Conservation (phyloP, 768 basidiomycete species). For the Lyophyllum shimeji region DNA sequence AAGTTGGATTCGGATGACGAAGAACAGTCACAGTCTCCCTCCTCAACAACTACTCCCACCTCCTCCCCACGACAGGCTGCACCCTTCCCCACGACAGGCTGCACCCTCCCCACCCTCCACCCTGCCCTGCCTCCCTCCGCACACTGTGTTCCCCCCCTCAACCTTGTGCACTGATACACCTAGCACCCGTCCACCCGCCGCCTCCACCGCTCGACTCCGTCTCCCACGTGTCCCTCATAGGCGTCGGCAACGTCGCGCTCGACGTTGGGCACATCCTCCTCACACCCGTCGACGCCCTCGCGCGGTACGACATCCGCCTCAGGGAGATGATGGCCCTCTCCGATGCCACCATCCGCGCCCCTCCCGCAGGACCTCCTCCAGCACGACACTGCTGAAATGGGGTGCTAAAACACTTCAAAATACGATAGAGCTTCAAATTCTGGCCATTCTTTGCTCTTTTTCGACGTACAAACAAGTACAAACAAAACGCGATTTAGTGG, state of each 20-base stretch:
- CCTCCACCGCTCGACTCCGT: slow-evolving; percentile 65
- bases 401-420: no score
- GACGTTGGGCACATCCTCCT: slow-evolving; percentile 91
- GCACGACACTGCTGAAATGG: no score
- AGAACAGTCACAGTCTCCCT: no score
- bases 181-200: slow-evolving; percentile 72
- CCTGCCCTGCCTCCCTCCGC: slow-evolving; percentile 46
- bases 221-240: slow-evolving; percentile 79
- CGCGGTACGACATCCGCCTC: slow-evolving; percentile 80
- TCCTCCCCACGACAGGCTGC: slow-evolving; percentile 88
- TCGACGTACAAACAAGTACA: no score
- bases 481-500: no score
- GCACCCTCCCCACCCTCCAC: slow-evolving; percentile 64
- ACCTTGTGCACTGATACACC: slow-evolving; percentile 96
- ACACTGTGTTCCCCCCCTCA: slow-evolving; percentile 70
- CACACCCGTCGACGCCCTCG: slow-evolving; percentile 59
- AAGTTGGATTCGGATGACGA: no score
- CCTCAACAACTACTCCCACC: slow-evolving; percentile 77
- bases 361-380: no score
- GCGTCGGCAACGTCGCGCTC: slow-evolving; percentile 93
- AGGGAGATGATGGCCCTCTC: no score
- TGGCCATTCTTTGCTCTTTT: no score
- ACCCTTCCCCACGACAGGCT: slow-evolving; percentile 86
- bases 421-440: no score
- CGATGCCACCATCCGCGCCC: no score